Conservation (phyloP, 2,329 filamentous ascomycete species). For the Trichoderma sp. region DNA sequence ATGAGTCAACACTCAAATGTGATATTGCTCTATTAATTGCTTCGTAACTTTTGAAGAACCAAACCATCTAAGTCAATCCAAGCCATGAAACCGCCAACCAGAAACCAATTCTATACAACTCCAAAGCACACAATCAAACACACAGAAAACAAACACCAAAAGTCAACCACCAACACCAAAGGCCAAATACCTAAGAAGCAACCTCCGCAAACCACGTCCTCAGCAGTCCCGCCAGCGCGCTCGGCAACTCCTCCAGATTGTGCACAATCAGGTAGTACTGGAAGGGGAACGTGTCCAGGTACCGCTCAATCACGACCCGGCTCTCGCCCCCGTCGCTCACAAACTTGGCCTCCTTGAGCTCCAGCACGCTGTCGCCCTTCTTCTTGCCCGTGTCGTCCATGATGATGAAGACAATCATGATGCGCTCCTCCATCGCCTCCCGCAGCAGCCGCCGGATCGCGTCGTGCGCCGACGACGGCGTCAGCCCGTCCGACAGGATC, state of each 20-base stretch:
- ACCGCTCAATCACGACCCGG: conserved; percentile 80
- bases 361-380: conserved; percentile 71
- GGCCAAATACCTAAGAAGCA: conserved; percentile 41
- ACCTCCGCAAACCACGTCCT: conserved; percentile 93
- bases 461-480: conserved; percentile 78
- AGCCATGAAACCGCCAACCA: neutral
- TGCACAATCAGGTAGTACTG: conserved; percentile 95
- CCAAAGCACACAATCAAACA: neutral
- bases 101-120: neutral
- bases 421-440: conserved; percentile 86
- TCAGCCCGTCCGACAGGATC: conserved; percentile 91
- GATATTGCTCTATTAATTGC: neutral
- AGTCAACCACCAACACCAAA: neutral
- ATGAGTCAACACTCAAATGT: neutral
- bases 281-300: conserved; percentile 95
- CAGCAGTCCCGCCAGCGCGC: conserved; percentile 81
- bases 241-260: conserved; percentile 86
- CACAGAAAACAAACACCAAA: neutral
- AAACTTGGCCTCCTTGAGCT: conserved; percentile 86
- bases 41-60: neutral
- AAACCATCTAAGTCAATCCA: neutral
- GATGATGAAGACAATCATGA: conserved; percentile 98
- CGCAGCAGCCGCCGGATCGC: conserved; percentile 79
- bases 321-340: conserved; percentile 65
- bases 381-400: conserved; percentile 67